Evolutionary conservation across 2,329 filamentous ascomycete species (phyloP), one percentile per base, ranked within the genome.

Genomic region (Arthrobotrys sinensis): DNA sequence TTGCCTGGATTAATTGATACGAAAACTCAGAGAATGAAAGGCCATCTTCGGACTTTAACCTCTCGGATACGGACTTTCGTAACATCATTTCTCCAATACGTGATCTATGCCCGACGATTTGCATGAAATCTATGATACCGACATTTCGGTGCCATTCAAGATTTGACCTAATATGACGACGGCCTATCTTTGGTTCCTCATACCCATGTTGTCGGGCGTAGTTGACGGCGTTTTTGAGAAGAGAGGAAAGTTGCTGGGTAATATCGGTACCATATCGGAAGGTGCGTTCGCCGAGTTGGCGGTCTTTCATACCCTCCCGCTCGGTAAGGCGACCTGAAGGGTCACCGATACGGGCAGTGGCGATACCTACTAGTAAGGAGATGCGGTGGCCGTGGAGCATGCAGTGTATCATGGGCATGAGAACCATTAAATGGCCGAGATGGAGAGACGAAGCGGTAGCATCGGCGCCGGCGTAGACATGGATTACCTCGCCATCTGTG

Each of bases 1-100:
- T 98, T 21, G 92, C 94, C 84, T 99, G 96, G 82, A 98, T 89
- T 14, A 99, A 85, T 0, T 96, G 96, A 83, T 99, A 99, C 48
- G 90, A 89, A 84, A 99, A 97, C 83, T 99, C 96, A 40, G 93
- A 91, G 82, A 96, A 92, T 0, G 94, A 96, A 91, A 99, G 95
- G 81, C 96, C 96, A 80, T 96, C 92, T 43, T 93, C 93, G 66
- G 90, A 90, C n/a, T 89, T 88, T 87, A 98, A 88, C 82, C 94
- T 93, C 72, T 90, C 91, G 6, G 43, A 32, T 16, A 38, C 16
- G 32, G 40, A 50, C 43, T 98, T 95, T 82, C 93, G 90, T 65
- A 91, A 90, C 76, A 99, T 87, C 93, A 99, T 94, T 2, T 94
- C 89, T 0, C 95, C 94, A 63, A 99, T 85, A 75, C 95, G 88